phyloP scores from a whole-genome alignment of 1,284 basidiomycete species.

The Boletus semigastroideus region DNA sequence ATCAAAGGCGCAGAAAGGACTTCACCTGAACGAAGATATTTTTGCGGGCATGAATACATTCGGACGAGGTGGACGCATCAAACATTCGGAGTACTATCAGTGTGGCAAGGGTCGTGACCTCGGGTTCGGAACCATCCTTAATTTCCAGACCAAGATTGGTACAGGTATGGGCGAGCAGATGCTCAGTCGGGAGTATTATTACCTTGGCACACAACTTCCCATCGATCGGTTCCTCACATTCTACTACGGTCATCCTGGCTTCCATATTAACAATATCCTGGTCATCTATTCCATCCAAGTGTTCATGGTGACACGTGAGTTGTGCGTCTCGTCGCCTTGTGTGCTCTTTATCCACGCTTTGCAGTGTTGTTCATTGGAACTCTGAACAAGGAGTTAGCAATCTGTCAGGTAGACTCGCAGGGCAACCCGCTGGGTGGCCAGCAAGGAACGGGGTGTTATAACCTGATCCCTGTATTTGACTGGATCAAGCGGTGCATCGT shows the following conservation, averaged over 20 bases:
- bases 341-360: conserved; percentile 16
- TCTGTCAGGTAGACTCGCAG: conserved; percentile 81
- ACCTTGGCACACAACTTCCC: conserved; percentile 96
- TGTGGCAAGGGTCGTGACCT: conserved; percentile 99
- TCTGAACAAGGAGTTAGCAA: conserved; percentile 85
- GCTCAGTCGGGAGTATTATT: conserved; percentile 99
- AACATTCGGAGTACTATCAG: conserved; percentile 99
- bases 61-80: conserved; percentile 97
- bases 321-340: background rate
- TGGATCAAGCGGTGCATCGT: conserved; percentile 96
- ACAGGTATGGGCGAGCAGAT: conserved; percentile 99
- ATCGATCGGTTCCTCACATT: conserved; percentile 99
- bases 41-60: conserved; percentile 99
- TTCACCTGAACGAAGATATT: conserved; percentile 99
- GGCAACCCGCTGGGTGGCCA: conserved; percentile 82
- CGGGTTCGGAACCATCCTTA: conserved; percentile 98
- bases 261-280: conserved; percentile 99
- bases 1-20: conserved; percentile 98
- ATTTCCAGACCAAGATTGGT: conserved; percentile 99
- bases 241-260: conserved; percentile 99
- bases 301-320: conserved; percentile 88
- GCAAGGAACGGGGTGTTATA: conserved; percentile 78
- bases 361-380: conserved; percentile 90
- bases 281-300: conserved; percentile 96
- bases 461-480: conserved; percentile 90